These are phyloP conservation scores for Coniochaeta prunicola DNA, from an alignment of 2,329 filamentous ascomycete species.

Conservation along the genomic window DNA sequence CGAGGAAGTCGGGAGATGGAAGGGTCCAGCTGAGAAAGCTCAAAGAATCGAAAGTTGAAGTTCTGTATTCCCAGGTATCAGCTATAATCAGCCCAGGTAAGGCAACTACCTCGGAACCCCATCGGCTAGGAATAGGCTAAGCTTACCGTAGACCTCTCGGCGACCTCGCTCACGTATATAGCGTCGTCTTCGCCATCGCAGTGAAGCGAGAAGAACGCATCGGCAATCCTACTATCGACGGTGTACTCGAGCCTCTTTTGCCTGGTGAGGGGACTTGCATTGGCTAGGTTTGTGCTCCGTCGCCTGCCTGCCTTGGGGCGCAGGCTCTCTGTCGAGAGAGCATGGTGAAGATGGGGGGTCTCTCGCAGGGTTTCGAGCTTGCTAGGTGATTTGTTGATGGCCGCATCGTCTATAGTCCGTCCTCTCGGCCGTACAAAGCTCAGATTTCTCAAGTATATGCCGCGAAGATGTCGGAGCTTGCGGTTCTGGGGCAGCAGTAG, in stretches of 20 bases:
- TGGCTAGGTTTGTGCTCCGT: slow-evolving; percentile 42
- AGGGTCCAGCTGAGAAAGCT: slow-evolving; percentile 58
- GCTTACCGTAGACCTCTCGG: slow-evolving; percentile 62
- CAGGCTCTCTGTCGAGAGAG: slow-evolving; percentile 47
- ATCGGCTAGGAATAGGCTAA: neutral
- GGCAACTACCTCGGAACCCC: neutral
- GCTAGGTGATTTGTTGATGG: slow-evolving; percentile 61
- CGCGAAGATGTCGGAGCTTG: slow-evolving; percentile 79
- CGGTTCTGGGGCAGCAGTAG: slow-evolving; percentile 67
- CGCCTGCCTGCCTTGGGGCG: slow-evolving; percentile 28
- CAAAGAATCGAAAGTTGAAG: slow-evolving; percentile 82
- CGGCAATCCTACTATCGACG: slow-evolving; percentile 65
- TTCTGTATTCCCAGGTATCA: slow-evolving; percentile 41
- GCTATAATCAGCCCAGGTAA: neutral
- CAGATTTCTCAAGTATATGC: slow-evolving; percentile 81
- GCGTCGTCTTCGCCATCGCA: slow-evolving; percentile 58
- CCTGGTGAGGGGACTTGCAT: slow-evolving; percentile 39
- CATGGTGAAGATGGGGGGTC: slow-evolving; percentile 41
- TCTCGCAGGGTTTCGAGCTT: slow-evolving; percentile 53
- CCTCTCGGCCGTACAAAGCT: slow-evolving; percentile 52
- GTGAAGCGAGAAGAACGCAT: slow-evolving; percentile 85
- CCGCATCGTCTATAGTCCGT: slow-evolving; percentile 69
- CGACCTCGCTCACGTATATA: slow-evolving; percentile 83
- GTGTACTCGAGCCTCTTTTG: slow-evolving; percentile 73
- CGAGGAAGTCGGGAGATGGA: slow-evolving; percentile 57